Conservation (phyloP, 371 early-diverging fungal genomes). For the Mucor sp. region DNA sequence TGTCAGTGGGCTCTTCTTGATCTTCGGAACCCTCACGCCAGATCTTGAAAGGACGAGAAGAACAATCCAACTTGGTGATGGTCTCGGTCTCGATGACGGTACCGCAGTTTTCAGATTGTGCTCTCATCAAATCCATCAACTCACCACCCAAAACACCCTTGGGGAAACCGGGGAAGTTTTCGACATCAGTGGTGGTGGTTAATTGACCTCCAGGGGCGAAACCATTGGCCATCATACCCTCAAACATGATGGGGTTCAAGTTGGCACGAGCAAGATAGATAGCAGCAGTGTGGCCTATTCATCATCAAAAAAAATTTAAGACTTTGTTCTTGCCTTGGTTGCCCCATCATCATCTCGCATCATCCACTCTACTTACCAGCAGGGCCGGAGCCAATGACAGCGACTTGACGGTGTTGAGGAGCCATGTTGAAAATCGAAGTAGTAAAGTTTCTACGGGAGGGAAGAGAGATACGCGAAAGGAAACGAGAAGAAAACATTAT, state of each 20-base stretch:
- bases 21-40: conserved; percentile 86
- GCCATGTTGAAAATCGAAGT: conserved; percentile 32
- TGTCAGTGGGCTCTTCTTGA: conserved; percentile 67
- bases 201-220: conserved; percentile 89
- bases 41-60: conserved; percentile 84
- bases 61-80: conserved; percentile 82
- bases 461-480: conserved; percentile 19
- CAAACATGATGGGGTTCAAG: conserved; percentile 91
- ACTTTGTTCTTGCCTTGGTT: neutral
- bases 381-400: conserved; percentile 90
- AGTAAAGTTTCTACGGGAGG: conserved; percentile 21
- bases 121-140: conserved; percentile 70
- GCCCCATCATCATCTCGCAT: neutral
- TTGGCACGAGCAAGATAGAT: conserved; percentile 95
- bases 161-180: conserved; percentile 91
- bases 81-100: conserved; percentile 85
- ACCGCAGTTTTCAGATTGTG: conserved; percentile 42
- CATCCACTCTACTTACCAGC: conserved; percentile 59
- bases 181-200: conserved; percentile 92
- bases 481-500: conserved; percentile 26
- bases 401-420: conserved; percentile 49
- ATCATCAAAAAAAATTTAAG: neutral
- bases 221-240: conserved; percentile 96
- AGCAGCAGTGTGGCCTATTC: conserved; percentile 87
- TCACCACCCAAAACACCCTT: conserved; percentile 82